These are phyloP conservation scores for Ampelomyces quisqualis DNA, from an alignment of 2,329 filamentous ascomycete species.

Conservation along the genomic window DNA sequence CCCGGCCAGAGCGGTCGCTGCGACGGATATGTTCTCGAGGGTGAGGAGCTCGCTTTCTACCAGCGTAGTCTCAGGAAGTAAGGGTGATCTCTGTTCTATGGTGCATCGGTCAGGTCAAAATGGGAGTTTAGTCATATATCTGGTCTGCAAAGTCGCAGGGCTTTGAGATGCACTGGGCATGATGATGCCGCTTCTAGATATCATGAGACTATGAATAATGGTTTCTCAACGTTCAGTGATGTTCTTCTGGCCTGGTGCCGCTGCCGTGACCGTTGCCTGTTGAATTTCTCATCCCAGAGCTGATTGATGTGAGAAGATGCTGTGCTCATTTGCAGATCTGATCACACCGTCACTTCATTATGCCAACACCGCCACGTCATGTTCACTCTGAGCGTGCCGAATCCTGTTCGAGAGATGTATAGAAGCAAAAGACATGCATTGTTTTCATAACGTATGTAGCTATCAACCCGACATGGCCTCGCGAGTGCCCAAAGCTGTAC, in stretches of 20 bases:
- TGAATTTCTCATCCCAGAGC: too few relatives aligned
- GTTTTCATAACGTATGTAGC: too few relatives aligned
- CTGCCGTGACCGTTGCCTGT: background rate
- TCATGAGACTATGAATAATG: conserved; percentile 43
- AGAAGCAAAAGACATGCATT: too few relatives aligned
- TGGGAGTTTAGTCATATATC: conserved; percentile 46
- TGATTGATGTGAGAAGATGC: too few relatives aligned
- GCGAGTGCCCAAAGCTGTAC: too few relatives aligned
- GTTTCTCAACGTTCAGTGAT: conserved; percentile 36
- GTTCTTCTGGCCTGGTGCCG: conserved; percentile 4
- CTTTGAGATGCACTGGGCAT: conserved; percentile 42
- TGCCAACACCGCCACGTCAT: too few relatives aligned
- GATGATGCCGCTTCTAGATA: conserved; percentile 44
- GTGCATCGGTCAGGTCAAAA: conserved; percentile 47
- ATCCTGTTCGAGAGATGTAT: too few relatives aligned
- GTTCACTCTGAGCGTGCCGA: too few relatives aligned
- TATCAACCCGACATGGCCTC: too few relatives aligned
- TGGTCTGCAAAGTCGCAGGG: conserved; percentile 44
- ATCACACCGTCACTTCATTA: too few relatives aligned
- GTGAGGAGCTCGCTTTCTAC: conserved; percentile 99
- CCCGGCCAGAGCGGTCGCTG: conserved; percentile 95
- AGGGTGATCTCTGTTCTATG: conserved; percentile 45
- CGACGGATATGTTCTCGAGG: conserved; percentile 98
- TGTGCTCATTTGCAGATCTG: too few relatives aligned
- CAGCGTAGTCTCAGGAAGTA: conserved; percentile 99